phyloP scores from a whole-genome alignment of 108 stramenopile species.

The Skeletonema grethae region DNA sequence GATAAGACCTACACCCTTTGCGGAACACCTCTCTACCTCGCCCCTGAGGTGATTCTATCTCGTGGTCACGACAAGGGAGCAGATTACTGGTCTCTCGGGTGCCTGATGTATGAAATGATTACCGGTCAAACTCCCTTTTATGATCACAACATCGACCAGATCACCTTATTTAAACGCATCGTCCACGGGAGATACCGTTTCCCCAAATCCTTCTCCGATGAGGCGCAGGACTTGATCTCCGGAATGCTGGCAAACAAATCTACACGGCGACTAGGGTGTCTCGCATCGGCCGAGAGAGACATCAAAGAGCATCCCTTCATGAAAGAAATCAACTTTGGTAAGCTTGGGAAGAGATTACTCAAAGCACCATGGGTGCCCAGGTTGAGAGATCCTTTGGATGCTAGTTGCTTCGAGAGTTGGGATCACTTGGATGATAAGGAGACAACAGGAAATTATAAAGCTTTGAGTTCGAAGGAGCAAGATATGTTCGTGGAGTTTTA shows the following conservation, averaged over 20 bases:
- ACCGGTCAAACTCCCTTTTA: constrained; percentile 81
- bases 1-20: constrained; percentile 95
- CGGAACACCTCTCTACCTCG: constrained; percentile 92
- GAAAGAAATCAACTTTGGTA: constrained; percentile 68
- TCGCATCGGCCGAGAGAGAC: constrained; percentile 61
- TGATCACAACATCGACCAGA: constrained; percentile 79
- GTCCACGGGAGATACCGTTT: constrained; percentile 69
- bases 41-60: constrained; percentile 78
- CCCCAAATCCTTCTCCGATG: constrained; percentile 46
- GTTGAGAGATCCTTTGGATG: constrained; percentile 77
- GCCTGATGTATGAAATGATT: constrained; percentile 90
- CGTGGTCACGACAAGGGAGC: constrained; percentile 82
- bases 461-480: constrained; percentile 33
- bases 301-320: constrained; percentile 80
- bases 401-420: constrained; percentile 73
- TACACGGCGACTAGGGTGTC: constrained; percentile 59
- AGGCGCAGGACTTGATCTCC: constrained; percentile 56
- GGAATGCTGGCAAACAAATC: constrained; percentile 59
- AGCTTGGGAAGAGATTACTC: constrained; percentile 59
- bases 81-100: constrained; percentile 90
- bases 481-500: constrained; percentile 37
- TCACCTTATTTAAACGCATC: constrained; percentile 83
- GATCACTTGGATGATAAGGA: constrained; percentile 64
- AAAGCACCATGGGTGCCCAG: constrained; percentile 91
- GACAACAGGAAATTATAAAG: constrained; percentile 30